Conservation (phyloP, 1,284 basidiomycete genomes). For the Neonothopanus nambi region DNA sequence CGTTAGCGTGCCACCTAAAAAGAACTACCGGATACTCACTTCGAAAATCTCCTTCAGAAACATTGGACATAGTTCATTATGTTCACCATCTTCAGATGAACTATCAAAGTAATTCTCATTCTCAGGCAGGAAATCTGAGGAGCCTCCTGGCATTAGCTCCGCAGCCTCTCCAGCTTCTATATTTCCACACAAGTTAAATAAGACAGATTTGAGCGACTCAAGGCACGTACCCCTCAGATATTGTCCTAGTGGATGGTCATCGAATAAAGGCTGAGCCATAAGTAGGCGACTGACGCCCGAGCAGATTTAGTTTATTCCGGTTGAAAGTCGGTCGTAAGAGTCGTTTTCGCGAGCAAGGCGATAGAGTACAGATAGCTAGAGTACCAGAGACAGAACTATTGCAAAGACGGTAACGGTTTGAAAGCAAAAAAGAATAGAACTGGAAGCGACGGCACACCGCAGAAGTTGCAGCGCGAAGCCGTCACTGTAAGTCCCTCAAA, state of each 20-base stretch:
- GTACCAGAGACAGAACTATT: too few species aligned
- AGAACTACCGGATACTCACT: constrained; percentile 32
- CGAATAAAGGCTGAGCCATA: constrained; percentile 80
- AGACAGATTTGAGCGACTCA: constrained; percentile 2
- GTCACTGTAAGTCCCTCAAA: too few species aligned
- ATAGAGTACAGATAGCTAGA: too few species aligned
- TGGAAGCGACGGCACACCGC: too few species aligned
- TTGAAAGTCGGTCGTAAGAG: too few species aligned
- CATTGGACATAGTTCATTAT: constrained; percentile 37
- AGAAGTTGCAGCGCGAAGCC: too few species aligned
- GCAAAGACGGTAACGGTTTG: too few species aligned
- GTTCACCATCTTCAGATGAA: constrained; percentile 28
- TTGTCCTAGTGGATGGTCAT: constrained; percentile 73
- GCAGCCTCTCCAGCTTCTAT: constrained; percentile 63
- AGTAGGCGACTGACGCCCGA: not conserved
- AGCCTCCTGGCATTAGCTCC: constrained; percentile 40
- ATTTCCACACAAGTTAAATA: constrained; percentile 11
- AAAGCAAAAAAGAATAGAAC: too few species aligned
- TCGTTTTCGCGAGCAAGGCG: too few species aligned
- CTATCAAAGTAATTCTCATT: constrained; percentile 35
- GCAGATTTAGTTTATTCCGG: not conserved
- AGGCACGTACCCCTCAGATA: constrained; percentile 63
- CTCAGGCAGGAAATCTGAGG: constrained; percentile 24
- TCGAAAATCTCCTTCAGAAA: constrained; percentile 35
- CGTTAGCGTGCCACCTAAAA: not conserved